Base-by-base conservation (phyloP, 805 yeast species). In the Lipomyces oligophaga region DNA sequence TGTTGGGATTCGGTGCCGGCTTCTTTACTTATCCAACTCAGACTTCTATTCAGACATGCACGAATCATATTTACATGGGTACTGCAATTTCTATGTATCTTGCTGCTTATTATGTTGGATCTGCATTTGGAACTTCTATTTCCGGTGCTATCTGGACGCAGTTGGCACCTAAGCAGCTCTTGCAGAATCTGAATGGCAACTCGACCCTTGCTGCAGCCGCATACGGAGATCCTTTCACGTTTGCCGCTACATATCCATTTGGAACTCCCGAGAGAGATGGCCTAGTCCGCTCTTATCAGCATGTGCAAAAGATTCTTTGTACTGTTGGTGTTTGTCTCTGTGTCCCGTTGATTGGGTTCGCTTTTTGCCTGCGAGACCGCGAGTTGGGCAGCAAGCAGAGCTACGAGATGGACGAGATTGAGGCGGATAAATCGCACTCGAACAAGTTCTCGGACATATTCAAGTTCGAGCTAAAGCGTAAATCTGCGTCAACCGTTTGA, bases 81-180 rank as follows among this genome's bases (percentile, higher is more conserved):
- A 73, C 77, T 38, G 72, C 77, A 27, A 73, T 80, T 35, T 73
- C 85, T 1, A 63, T 80, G 33, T 78, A 76, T 64, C 68, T 78
- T 55, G 71, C 86, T 2, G 62, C 75, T 19, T 80, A 79, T 62
- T 73, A 76, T 55, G 70, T 82, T 46, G 89, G 89, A 5, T 63
- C 77, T 10, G 83, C 85, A 3, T 57, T 81, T 40, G 88, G 88
- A 19, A 64, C 74, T 26, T 65, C 82, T 20, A 74, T 83, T 20
- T 73, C 85, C 18, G 87, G 86, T 55, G 85, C 86, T 25, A 71
- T 82, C 34, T 83, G 86, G 86, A 76, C 84, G 11, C 77, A 80
- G 54, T 60, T 70, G 15, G 67, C 83, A 58, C 82, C 78, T 60
- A 58, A 60, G 19, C 60, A 71, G 56, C 63, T 79, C 39, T 45